Conservation (phyloP, 495 filamentous ascomycete species). For the Monascus purpureus region DNA sequence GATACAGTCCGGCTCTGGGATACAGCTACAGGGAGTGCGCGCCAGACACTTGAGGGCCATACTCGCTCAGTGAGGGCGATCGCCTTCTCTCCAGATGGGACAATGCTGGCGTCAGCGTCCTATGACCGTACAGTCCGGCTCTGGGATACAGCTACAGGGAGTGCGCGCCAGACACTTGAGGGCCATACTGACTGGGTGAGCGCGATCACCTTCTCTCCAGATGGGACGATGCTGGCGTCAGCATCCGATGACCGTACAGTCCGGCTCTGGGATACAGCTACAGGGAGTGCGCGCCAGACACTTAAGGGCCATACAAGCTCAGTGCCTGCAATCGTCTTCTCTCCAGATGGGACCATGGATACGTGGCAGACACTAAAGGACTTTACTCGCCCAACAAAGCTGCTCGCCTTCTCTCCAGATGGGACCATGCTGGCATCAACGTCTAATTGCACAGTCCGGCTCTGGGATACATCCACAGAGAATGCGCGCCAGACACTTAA, state of each 20-base stretch:
- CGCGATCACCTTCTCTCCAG: slow-evolving; percentile 2
- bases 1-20: slow-evolving; percentile 6
- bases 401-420: slow-evolving; percentile 14
- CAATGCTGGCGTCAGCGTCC: too few relatives aligned
- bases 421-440: too few relatives aligned
- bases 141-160: too few relatives aligned
- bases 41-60: too few relatives aligned
- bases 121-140: too few relatives aligned
- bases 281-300: slow-evolving; percentile 8
- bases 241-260: slow-evolving; percentile 2
- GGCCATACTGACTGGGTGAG: slow-evolving; percentile 5
- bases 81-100: too few relatives aligned
- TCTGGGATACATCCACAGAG: too few relatives aligned
- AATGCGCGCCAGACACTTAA: slow-evolving; percentile 11
- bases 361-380: slow-evolving; percentile 11
- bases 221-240: slow-evolving; percentile 8
- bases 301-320: slow-evolving; percentile 3
- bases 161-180: not conserved
- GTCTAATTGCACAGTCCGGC: too few relatives aligned
- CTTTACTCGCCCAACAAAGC: slow-evolving; percentile 6
- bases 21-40: slow-evolving; percentile 2
- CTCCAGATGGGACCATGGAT: too few relatives aligned
- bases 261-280: slow-evolving; percentile 13
- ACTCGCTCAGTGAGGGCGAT: too few relatives aligned
- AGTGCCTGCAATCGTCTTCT: slow-evolving; percentile 4